Conservation (phyloP, 129 eudicot genomes). For the Flaveria ramosissima region DNA sequence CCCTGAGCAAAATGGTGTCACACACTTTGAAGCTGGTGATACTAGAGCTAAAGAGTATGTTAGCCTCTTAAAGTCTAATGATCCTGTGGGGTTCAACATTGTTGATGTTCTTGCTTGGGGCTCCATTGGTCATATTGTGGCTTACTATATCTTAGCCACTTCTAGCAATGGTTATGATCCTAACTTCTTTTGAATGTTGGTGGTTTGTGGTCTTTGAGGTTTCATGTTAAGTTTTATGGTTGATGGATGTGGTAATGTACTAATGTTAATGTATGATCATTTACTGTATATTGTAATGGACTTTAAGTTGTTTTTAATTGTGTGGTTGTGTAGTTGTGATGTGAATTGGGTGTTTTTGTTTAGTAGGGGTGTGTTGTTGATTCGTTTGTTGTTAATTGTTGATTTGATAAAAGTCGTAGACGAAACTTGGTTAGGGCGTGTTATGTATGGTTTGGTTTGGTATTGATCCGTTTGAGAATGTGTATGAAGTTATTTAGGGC, state of each 20-base stretch:
- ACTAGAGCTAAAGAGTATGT: slow-evolving; percentile 89
- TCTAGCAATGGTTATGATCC: slow-evolving; percentile 99
- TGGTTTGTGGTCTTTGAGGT: not conserved
- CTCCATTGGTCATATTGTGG: slow-evolving; percentile 92
- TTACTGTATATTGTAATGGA: slow-evolving; percentile 29
- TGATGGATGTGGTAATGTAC: not conserved
- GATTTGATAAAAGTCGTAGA: too few species aligned
- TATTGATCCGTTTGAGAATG: not conserved
- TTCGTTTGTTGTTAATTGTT: too few species aligned
- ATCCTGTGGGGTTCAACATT: slow-evolving; percentile 90
- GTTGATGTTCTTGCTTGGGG: slow-evolving; percentile 99
- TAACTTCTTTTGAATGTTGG: slow-evolving; percentile 49
- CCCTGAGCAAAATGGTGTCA: slow-evolving; percentile 81
- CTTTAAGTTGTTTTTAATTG: not conserved
- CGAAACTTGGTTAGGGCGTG: not conserved
- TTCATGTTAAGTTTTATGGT: not conserved
- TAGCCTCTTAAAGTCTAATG: slow-evolving; percentile 83
- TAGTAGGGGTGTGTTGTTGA: not conserved
- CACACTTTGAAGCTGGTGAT: slow-evolving; percentile 96
- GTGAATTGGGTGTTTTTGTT: not conserved
- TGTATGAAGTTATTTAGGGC: too few species aligned
- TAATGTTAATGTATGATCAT: not conserved
- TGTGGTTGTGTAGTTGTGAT: not conserved
- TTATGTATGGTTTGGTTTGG: not conserved
- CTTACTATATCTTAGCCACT: slow-evolving; percentile 89